Base-by-base conservation (phyloP, 2,329 filamentous ascomycete genomes). In the Clonostachys rosea region DNA sequence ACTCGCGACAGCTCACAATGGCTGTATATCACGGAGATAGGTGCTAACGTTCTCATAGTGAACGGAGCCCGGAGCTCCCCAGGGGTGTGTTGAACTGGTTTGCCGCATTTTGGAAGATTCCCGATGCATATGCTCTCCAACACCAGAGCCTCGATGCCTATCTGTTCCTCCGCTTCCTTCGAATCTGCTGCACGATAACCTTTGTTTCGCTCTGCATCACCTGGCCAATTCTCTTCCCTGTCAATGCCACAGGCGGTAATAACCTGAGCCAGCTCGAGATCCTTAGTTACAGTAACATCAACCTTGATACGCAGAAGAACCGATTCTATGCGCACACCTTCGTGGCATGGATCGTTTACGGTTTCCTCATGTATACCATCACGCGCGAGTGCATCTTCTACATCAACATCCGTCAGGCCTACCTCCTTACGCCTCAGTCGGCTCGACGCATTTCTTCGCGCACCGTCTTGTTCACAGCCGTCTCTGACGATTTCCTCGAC, bases 391-490 rank as follows among this genome's bases (percentile, higher is more conserved):
- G 85, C 61, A 86, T 99, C 57, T 97, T 86, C 77, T 95, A 91
- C 66, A 89, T 96, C 71, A 95, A 95, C 58, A 70, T 97, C 45
- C 88, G 92, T 53, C 94, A 97, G 69, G 92, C 92, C 1, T 97
- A 95, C 70, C 81, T 91, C n/a, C 76, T 95, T 48, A 89, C 90
- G 3, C 90, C 89, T 1, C 75, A 87, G 44, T 92, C 95, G 60
- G 81, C 90, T 30, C 86, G 84, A 55, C 86, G 91, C 16, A 83
- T 97, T 40, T 96, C 92, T 0, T 91, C 91, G 1, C 83, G 91
- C 30, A 96, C 91, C 2, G 91, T 97, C 7, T 79, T 99, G n/a
- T 95, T 96, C 65, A 87, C 91, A 1, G 87, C 87, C 2, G 89
- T 96, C 1, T 91, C 92, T 0, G 71, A 81, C 35, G 78, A 86